A percentile compares a stretch with the other conserved stretches of the same genome.
Conservation (phyloP, 2,329 filamentous ascomycete genomes). For the Neurospora sp. region DNA sequence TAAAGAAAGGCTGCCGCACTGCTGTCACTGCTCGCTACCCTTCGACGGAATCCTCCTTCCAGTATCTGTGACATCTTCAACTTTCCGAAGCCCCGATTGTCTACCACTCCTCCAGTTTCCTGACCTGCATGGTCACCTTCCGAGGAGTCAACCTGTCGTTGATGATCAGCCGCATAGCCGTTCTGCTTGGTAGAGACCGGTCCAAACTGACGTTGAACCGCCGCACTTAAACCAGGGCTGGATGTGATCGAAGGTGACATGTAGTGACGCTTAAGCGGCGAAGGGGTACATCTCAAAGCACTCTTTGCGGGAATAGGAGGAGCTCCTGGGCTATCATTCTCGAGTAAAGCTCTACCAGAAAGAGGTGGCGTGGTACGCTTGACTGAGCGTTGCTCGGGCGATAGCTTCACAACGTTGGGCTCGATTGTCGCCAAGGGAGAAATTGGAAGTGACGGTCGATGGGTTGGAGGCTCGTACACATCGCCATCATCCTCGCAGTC, state of each 20-base stretch:
- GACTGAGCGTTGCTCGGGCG: conserved; percentile 11
- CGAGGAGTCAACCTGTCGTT: background rate
- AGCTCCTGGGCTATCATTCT: conserved; percentile 9
- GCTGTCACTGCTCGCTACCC: background rate
- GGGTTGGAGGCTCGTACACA: conserved; percentile 8
- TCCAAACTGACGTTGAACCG: conserved; percentile 23
- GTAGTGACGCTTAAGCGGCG: conserved; percentile 7
- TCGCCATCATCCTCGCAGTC: conserved; percentile 18
- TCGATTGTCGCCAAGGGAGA: conserved; percentile 14
- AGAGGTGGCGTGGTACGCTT: conserved; percentile 12
- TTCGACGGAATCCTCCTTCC: background rate
- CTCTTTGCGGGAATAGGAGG: conserved; percentile 17
- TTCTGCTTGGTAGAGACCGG: conserved; percentile 4
- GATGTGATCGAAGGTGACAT: conserved; percentile 10
- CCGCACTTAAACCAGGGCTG: conserved; percentile 19
- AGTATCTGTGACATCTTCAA: background rate
- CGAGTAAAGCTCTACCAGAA: conserved; percentile 2
- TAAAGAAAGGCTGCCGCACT: background rate
- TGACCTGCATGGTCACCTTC: background rate
- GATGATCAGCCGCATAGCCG: background rate
- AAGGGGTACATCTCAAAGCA: conserved; percentile 10
- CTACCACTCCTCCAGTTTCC: background rate
- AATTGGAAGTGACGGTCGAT: conserved; percentile 11
- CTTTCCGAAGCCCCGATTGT: background rate
- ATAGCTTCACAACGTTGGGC: conserved; percentile 16